Percentiles rank a stretch among this genome's conserved stretches.
Conservation (phyloP, 1,139 yeast species). For the Taiozyma sp. region DNA sequence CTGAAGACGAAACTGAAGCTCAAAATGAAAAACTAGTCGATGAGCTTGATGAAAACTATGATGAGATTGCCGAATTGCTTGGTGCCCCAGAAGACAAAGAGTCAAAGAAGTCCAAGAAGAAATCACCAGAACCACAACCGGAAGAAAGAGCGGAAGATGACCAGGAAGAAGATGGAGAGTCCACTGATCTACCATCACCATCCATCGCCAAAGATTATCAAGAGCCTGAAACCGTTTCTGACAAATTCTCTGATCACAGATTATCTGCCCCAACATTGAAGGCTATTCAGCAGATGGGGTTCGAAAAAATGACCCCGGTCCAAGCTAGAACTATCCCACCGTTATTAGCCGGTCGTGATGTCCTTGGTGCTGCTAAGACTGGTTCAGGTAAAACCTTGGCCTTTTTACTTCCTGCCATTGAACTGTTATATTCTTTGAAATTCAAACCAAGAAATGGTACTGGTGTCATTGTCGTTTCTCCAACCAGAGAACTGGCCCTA, state of each 20-base stretch:
- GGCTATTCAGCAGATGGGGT: constrained; percentile 84
- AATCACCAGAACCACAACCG: constrained; percentile 1
- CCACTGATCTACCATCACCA: constrained; percentile 4
- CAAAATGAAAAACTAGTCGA: constrained; percentile 40
- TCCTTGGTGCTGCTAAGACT: constrained; percentile 95
- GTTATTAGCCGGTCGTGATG: constrained; percentile 89
- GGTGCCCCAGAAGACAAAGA: constrained; percentile 24
- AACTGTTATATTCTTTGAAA: constrained; percentile 78
- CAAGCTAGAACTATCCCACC: constrained; percentile 96
- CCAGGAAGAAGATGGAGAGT: constrained; percentile 14
- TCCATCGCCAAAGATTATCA: constrained; percentile 1
- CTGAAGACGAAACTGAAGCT: constrained; percentile 23
- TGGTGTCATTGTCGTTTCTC: constrained; percentile 82
- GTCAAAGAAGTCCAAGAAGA: constrained; percentile 23
- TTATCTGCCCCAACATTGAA: constrained; percentile 75
- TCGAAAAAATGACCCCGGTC: constrained; percentile 83
- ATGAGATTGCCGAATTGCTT: constrained; percentile 48
- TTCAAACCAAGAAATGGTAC: constrained; percentile 93
- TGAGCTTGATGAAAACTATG: constrained; percentile 36
- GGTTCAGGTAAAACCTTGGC: constrained; percentile 98
- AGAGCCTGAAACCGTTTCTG: constrained; percentile 12
- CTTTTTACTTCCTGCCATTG: constrained; percentile 91
- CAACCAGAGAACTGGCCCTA: constrained; percentile 88
- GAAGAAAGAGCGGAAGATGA: constrained; percentile 16
- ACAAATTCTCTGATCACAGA: constrained; percentile 49